phyloP scores from a whole-genome alignment of 768 basidiomycete species.

The Kwoniella bestiolae region DNA sequence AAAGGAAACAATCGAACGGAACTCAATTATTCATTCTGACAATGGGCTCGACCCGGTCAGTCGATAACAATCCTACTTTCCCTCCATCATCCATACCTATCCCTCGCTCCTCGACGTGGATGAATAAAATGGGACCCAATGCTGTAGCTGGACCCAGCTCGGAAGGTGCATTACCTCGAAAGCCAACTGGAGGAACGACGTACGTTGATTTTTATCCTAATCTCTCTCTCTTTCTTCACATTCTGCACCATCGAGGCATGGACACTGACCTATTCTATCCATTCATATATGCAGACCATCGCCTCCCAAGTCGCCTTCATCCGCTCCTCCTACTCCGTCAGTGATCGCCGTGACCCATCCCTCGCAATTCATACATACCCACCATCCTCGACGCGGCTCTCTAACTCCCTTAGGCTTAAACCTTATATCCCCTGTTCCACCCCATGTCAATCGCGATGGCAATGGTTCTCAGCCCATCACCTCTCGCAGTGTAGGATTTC shows the following conservation, averaged over 20 bases:
- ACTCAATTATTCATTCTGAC: constrained; percentile 5
- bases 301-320: constrained; percentile 40
- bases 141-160: constrained; percentile 42
- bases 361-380: constrained; percentile 56
- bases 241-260: not conserved
- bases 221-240: not conserved
- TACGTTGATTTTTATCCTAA: not conserved
- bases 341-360: constrained; percentile 48
- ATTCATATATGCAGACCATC: not conserved
- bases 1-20: not conserved
- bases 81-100: constrained; percentile 25
- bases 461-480: not conserved
- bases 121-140: constrained; percentile 22
- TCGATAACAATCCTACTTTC: not conserved
- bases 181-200: constrained; percentile 9
- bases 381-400: constrained; percentile 55
- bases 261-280: not conserved
- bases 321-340: constrained; percentile 48
- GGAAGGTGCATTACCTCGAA: constrained; percentile 34
- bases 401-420: constrained; percentile 54
- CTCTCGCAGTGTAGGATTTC: constrained; percentile 20
- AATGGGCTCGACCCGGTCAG: constrained; percentile 11
- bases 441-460: constrained; percentile 16
- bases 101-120: constrained; percentile 9
- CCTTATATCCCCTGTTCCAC: constrained; percentile 53